Evolutionary conservation across 2,329 filamentous ascomycete genomes (phyloP).

Genomic region (Biscogniauxia mediterranea): DNA sequence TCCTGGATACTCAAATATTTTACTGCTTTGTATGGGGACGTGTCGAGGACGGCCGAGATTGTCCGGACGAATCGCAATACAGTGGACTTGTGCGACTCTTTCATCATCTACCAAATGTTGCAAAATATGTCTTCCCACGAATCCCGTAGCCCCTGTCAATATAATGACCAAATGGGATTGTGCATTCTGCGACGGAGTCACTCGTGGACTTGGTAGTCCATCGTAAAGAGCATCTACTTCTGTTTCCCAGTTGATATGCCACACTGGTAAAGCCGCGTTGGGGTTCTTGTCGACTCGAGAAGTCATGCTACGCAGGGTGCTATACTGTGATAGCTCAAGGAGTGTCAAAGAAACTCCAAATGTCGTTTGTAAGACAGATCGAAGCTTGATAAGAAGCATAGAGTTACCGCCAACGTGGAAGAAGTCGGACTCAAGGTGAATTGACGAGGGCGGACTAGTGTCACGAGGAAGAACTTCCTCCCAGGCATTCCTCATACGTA

Average conservation of each 20-base stretch:
- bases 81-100: slow-evolving; percentile 38
- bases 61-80: slow-evolving; percentile 37
- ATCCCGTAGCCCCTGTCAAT: slow-evolving; percentile 39
- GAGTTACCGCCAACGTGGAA: slow-evolving; percentile 43
- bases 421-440: slow-evolving; percentile 35
- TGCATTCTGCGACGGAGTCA: no score
- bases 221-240: no score
- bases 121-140: slow-evolving; percentile 39
- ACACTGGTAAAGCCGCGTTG: no score
- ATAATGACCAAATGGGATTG: no score
- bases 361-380: slow-evolving; percentile 30
- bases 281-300: no score
- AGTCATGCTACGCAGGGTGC: slow-evolving; percentile 41
- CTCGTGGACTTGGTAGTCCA: no score
- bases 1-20: slow-evolving; percentile 4
- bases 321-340: slow-evolving; percentile 37
- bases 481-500: no score
- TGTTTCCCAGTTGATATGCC: no score
- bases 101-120: slow-evolving; percentile 32
- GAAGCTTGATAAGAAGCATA: slow-evolving; percentile 39
- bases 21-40: neutral
- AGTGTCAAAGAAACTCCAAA: slow-evolving; percentile 36
- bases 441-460: slow-evolving; percentile 16
- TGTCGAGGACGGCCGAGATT: neutral
- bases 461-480: no score